Percentiles rank a stretch among this genome's conserved stretches.
Conservation (phyloP, 352 stramenopile genomes). For the Aphanomyces invadans region DNA sequence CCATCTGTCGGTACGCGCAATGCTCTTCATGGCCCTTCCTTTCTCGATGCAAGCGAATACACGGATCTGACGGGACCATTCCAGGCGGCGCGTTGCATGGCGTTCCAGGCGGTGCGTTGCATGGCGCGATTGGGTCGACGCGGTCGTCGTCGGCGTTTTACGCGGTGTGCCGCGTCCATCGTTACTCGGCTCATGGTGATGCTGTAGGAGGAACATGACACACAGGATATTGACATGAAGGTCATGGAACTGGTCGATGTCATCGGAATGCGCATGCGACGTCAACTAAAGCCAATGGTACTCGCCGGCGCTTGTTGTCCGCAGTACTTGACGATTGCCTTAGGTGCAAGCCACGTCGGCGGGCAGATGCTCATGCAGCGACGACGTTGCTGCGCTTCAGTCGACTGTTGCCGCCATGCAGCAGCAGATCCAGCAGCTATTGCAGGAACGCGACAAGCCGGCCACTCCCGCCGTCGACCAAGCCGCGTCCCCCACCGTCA, state of each 20-base stretch:
- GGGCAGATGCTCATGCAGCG: slow-evolving; percentile 13
- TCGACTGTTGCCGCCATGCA: slow-evolving; percentile 6
- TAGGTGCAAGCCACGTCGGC: slow-evolving; percentile 4
- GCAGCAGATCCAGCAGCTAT: slow-evolving; percentile 14
- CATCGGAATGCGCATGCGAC: slow-evolving; percentile 17
- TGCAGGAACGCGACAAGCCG: background rate
- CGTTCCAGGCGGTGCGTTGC: slow-evolving; percentile 12
- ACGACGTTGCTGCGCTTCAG: slow-evolving; percentile 14
- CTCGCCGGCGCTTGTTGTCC: background rate
- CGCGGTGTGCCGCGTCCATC: background rate
- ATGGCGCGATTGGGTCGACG: slow-evolving; percentile 23
- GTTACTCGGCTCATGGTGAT: no score
- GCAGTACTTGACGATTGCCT: background rate
- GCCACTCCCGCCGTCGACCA: slow-evolving; percentile 1
- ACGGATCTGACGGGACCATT: no score
- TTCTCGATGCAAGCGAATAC: no score
- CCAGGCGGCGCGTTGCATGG: no score
- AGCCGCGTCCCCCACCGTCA: slow-evolving; percentile 22
- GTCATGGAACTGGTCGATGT: slow-evolving; percentile 21
- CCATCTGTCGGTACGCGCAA: slow-evolving; percentile 3
- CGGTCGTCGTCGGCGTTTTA: slow-evolving; percentile 11
- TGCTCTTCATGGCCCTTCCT: background rate
- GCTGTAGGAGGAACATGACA: background rate
- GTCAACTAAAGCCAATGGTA: slow-evolving; percentile 23
- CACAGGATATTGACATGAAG: slow-evolving; percentile 20